Conservation (phyloP, 352 stramenopile species). For the Globisporangium heterothallicum region DNA sequence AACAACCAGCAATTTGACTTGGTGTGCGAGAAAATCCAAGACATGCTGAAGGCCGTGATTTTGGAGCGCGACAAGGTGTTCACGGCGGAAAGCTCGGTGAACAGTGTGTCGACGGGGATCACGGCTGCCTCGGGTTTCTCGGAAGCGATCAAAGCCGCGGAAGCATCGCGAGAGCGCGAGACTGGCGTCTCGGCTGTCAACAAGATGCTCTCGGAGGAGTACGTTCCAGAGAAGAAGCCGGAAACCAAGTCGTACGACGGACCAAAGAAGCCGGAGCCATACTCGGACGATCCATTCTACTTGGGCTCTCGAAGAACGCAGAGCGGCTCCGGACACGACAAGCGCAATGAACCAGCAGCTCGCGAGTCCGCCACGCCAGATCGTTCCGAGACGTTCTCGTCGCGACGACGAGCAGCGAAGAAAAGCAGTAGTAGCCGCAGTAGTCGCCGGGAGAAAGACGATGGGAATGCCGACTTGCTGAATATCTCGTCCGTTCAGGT, state of each 20-base stretch:
- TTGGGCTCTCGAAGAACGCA: constrained; percentile 50
- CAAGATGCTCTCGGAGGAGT: constrained; percentile 78
- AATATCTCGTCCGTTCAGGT: constrained; percentile 44
- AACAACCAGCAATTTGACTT: constrained; percentile 84
- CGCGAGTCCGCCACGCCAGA: constrained; percentile 31
- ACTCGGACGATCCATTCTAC: constrained; percentile 78
- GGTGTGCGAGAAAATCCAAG: constrained; percentile 83
- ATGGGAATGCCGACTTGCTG: constrained; percentile 50
- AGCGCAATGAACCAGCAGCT: constrained; percentile 5
- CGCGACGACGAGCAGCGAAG: constrained; percentile 60
- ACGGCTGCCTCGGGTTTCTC: constrained; percentile 62
- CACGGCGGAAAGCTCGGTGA: constrained; percentile 60
- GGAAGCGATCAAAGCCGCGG: constrained; percentile 53
- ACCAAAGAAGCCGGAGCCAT: constrained; percentile 46
- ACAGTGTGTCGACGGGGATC: constrained; percentile 49
- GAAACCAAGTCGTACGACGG: constrained; percentile 15
- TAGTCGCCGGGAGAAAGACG: constrained; percentile 49
- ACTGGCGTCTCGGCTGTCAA: constrained; percentile 66
- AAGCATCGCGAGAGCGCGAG: constrained; percentile 57
- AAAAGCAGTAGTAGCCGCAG: constrained; percentile 50
- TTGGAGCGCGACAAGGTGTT: constrained; percentile 77
- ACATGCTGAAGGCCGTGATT: constrained; percentile 88
- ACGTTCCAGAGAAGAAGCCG: constrained; percentile 45
- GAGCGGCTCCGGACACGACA: constrained; percentile 30
- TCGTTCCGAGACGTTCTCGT: constrained; percentile 63